These are phyloP conservation scores for Plectosphaerella sp. DNA, from an alignment of 2,329 filamentous ascomycete genomes.

Conservation along the genomic window DNA sequence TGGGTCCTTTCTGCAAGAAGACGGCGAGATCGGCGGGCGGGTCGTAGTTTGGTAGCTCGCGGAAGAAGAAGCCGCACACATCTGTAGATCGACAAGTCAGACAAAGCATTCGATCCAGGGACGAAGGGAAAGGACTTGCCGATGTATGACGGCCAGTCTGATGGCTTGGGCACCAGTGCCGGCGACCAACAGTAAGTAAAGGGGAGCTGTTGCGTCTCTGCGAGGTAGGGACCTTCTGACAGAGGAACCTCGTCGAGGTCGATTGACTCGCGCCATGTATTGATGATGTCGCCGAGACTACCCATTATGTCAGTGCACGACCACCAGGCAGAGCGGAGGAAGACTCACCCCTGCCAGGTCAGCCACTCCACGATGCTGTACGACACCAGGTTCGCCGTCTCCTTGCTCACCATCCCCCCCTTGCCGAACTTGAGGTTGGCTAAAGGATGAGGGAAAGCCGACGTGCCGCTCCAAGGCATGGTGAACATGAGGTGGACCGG, in stretches of 20 bases:
- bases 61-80: conserved; percentile 61
- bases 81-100: conserved; percentile 5
- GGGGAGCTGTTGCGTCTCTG: conserved; percentile 62
- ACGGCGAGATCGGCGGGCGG: conserved; percentile 44
- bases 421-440: conserved; percentile 62
- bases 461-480: conserved; percentile 73
- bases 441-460: conserved; percentile 67
- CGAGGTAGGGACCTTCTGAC: conserved; percentile 68
- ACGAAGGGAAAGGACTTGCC: conserved; percentile 23
- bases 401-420: conserved; percentile 51
- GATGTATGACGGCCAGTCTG: conserved; percentile 60
- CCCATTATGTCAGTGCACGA: not conserved
- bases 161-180: conserved; percentile 59
- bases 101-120: too few relatives aligned
- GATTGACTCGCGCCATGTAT: conserved; percentile 67
- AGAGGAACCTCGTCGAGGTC: conserved; percentile 64
- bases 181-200: conserved; percentile 79
- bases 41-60: conserved; percentile 50
- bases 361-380: conserved; percentile 71
- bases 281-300: conserved; percentile 71
- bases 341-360: conserved; percentile 64
- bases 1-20: conserved; percentile 53
- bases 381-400: conserved; percentile 64
- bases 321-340: not conserved
- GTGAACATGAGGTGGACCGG: conserved; percentile 45